Evolutionary conservation across 2,329 filamentous ascomycete genomes (phyloP), one percentile per base, ranked within the genome.

Genomic region (Aspergillus fumigatus): DNA sequence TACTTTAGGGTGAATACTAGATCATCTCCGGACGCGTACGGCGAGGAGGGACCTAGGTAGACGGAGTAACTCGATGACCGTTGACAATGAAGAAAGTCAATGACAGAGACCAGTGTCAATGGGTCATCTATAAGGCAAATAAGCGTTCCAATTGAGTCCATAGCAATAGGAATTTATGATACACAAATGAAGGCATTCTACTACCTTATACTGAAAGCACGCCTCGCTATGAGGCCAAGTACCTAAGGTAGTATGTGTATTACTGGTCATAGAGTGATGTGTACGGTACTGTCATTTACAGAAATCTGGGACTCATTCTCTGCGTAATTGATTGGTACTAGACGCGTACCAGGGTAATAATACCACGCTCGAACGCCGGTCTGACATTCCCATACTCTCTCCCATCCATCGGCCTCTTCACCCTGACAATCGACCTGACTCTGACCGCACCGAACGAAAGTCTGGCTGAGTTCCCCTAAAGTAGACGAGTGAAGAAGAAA

Each of bases 391-490:
- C 25, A 48, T 51, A 35, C 26, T 25, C 8, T 50, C 35, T 35
- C 49, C 49, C 50, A 52, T 58, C 47, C 52, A 17, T 38, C 32
- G 32, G 32, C 54, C 53, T 55, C 55, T 53, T 59, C 60, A 59
- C 61, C 51, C 55, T 48, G 23, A 23, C 19, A 25, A 25, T 47
- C 32, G 32, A 35, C 32, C 32, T 35, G 32, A 35, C 32, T 35
- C 23, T 55, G 60, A 60, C 62, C 58, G 55, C 56, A 59, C 56
- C 56, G 57, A 62, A 45, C 50, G 17, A 64, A 59, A 63, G 59
- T 64, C 60, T 64, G 62, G 58, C 59, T 60, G 58, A 59, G 41
- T 61, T 59, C 59, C 59, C 47, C 32, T 57, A 51, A 35, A 38
- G 41, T 65, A 57, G 63, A 65, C 38, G 58, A 62, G 56, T 60